Conservation (phyloP, 148 eudicot genomes). For the Spergularia marina region DNA sequence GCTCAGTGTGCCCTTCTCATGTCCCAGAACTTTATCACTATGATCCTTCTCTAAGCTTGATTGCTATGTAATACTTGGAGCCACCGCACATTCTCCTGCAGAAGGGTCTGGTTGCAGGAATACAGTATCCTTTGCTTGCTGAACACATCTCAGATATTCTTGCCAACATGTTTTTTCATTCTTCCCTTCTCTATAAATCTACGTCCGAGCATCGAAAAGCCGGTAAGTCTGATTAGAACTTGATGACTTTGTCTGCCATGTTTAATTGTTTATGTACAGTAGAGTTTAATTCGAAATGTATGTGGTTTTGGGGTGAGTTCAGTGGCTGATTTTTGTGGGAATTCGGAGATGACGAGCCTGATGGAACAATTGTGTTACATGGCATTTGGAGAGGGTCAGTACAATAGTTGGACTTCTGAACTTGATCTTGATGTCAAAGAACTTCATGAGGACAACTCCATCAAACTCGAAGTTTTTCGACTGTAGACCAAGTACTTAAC, state of each 20-base stretch:
- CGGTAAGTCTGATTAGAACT: constrained; percentile 28
- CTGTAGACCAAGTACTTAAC: constrained; percentile 53
- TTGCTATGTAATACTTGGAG: constrained; percentile 81
- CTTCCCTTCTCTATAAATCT: constrained; percentile 61
- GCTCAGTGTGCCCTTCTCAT: constrained; percentile 57
- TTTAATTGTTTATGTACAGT: no score
- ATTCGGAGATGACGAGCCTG: constrained; percentile 67
- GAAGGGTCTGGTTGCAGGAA: constrained; percentile 71
- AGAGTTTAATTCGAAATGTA: neutral
- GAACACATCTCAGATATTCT: constrained; percentile 66
- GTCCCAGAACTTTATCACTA: constrained; percentile 83
- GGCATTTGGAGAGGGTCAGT: constrained; percentile 56
- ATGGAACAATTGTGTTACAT: constrained; percentile 69
- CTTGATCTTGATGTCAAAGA: constrained; percentile 72
- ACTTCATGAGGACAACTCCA: constrained; percentile 51
- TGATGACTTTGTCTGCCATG: no score
- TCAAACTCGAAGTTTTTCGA: constrained; percentile 67
- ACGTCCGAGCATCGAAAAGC: constrained; percentile 63
- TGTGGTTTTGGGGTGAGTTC: constrained; percentile 25
- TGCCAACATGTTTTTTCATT: constrained; percentile 59
- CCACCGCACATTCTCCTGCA: constrained; percentile 78
- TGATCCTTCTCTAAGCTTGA: constrained; percentile 63
- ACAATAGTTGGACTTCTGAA: constrained; percentile 62
- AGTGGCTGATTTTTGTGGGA: constrained; percentile 73
- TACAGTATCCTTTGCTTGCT: constrained; percentile 69